Percentiles rank a stretch among this genome's conserved stretches.
Evolutionary conservation across 192 early-diverging fungal species (phyloP).

Genomic region (Bifiguratus adelaidae): DNA sequence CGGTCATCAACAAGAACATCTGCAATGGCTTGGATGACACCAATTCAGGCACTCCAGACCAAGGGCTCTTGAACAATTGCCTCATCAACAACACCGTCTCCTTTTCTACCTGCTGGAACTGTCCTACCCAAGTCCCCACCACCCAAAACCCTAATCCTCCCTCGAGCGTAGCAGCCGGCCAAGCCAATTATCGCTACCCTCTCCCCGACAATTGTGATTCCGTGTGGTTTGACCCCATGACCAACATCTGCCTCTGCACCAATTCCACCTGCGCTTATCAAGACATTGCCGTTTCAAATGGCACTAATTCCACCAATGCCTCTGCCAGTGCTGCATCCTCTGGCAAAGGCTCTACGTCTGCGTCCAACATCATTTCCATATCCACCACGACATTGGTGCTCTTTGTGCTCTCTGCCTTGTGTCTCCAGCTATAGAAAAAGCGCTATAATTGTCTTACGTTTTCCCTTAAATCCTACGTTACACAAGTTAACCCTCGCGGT

Average conservation of each 20-base stretch:
- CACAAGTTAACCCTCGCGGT: no score
- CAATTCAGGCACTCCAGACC: constrained; percentile 19
- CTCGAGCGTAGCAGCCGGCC: constrained; percentile 7
- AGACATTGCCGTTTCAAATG: constrained; percentile 25
- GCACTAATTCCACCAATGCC: neutral
- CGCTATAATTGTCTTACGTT: no score
- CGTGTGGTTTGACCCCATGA: constrained; percentile 60
- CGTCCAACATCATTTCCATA: no score
- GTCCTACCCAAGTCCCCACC: constrained; percentile 27
- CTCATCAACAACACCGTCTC: constrained; percentile 29
- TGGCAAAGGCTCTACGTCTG: neutral
- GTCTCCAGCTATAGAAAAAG: no score
- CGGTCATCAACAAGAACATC: constrained; percentile 49
- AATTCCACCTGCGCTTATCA: constrained; percentile 40
- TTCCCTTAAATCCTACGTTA: no score
- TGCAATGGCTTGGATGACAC: constrained; percentile 58
- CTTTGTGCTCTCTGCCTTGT: no score
- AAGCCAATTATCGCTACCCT: constrained; percentile 21
- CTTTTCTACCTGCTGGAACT: constrained; percentile 46
- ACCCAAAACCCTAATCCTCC: constrained; percentile 28
- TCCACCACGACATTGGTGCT: no score
- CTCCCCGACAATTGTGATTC: constrained; percentile 53
- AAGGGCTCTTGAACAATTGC: constrained; percentile 23
- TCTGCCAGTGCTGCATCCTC: constrained; percentile 1
- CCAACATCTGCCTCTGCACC: constrained; percentile 40